These are phyloP conservation scores for Sclerotinia sclerotiorum DNA, from an alignment of 2,329 filamentous ascomycete genomes.

Conservation along the genomic window DNA sequence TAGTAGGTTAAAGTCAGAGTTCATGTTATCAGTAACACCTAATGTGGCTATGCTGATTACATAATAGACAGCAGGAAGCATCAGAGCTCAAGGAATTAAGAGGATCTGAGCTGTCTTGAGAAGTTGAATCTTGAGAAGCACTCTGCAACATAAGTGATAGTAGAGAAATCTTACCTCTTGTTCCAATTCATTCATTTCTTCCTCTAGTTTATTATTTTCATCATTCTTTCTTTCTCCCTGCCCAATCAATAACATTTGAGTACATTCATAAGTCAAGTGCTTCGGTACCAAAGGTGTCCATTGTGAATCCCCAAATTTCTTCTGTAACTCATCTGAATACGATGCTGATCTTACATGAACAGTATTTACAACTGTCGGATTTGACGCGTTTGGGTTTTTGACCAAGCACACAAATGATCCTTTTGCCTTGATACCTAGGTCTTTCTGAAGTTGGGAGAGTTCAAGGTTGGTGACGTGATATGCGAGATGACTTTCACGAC, in stretches of 20 bases:
- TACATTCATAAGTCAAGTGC: slow-evolving; percentile 71
- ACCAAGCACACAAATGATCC: slow-evolving; percentile 78
- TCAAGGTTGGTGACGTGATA: slow-evolving; percentile 79
- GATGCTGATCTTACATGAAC: slow-evolving; percentile 52
- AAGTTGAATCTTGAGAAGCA: neutral
- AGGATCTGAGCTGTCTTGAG: accelerated
- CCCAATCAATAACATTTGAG: slow-evolving; percentile 78
- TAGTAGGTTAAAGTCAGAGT: slow-evolving; percentile 28
- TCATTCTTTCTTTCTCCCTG: slow-evolving; percentile 61
- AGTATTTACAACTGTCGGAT: slow-evolving; percentile 64
- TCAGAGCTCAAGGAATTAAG: neutral
- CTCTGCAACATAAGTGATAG: too few relatives aligned
- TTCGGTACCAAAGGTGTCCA: slow-evolving; percentile 75
- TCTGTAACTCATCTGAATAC: slow-evolving; percentile 68
- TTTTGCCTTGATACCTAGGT: slow-evolving; percentile 68
- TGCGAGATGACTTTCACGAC: slow-evolving; percentile 70
- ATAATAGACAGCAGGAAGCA: neutral
- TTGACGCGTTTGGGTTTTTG: slow-evolving; percentile 73
- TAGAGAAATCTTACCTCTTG: slow-evolving; percentile 57
- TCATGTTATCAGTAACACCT: neutral
- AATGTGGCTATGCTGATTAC: slow-evolving; percentile 39
- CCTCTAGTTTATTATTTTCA: slow-evolving; percentile 58
- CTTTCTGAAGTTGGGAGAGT: slow-evolving; percentile 69
- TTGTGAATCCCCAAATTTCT: slow-evolving; percentile 69
- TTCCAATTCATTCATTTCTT: slow-evolving; percentile 73